Base-by-base conservation (phyloP, 352 stramenopile genomes). In the Globisporangium cylindrosporum region DNA sequence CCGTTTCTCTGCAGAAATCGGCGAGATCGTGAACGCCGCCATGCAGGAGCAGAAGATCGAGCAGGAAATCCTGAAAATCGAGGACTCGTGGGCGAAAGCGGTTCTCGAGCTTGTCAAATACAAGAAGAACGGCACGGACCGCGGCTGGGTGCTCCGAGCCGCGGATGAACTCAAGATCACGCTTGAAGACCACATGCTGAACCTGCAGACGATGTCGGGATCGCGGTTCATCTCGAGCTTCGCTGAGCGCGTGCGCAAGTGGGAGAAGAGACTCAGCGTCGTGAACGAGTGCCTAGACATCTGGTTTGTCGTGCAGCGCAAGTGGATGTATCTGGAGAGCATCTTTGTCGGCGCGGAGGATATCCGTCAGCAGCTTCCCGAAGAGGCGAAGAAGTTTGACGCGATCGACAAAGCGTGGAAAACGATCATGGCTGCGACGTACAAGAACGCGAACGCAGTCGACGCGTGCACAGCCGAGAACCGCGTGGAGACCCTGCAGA, bases 311-410 rank as follows among this genome's bases (percentile, higher is more conserved):
- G 93, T 98, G 18, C 93, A 98, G 77, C 86, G 91, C 36, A 97
- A 98, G 76, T 98, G 93, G 93, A 98, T 98, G 92, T 98, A 98
- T 68, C 84, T 98, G 20, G 93, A 98, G 67, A 96, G 86, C 64
- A 98, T 98, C 70, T 98, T 98, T 62, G 89, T 98, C 12, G 92
- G 92, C 2, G 89, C 90, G 0, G 93, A 98, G 70, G 93, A 98
- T 69, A 98, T 98, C 72, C 89, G 93, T 0, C 89, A 98, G 62
- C 93, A 98, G 68, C 73, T 98, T 6, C 93, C 93, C 0, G 93
- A 98, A 51, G 93, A 98, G 71, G 93, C 93, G 0, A 98, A 97
- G 62, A 97, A 97, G 68, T 98, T 98, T 71, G 93, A 98, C 61
- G 80, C 87, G 1, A 95, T 98, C 57, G 90, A 98, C 67, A 98